Conservation (phyloP, 768 basidiomycete genomes). For the Hemileccinum impolitum region DNA sequence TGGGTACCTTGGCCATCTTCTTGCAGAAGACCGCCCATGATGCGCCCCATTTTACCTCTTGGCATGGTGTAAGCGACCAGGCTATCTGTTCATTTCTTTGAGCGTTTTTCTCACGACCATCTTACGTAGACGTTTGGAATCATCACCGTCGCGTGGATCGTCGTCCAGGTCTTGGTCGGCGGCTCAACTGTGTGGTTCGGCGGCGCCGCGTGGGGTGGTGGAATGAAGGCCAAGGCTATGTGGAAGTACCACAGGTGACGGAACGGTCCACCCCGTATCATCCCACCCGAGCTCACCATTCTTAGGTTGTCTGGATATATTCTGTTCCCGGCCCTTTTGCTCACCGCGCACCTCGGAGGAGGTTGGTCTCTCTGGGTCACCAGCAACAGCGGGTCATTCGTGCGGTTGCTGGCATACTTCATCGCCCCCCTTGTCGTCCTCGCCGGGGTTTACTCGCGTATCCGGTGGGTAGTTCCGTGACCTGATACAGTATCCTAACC, state of each 20-base stretch:
- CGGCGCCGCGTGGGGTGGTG: slow-evolving; percentile 70
- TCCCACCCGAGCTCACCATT: slow-evolving; percentile 1
- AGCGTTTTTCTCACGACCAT: neutral
- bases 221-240: slow-evolving; percentile 61
- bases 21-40: slow-evolving; percentile 54
- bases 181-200: slow-evolving; percentile 76
- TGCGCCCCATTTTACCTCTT: slow-evolving; percentile 60
- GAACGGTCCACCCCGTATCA: slow-evolving; percentile 1
- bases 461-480: slow-evolving; percentile 42
- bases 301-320: slow-evolving; percentile 70
- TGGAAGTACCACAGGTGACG: slow-evolving; percentile 82
- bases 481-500: neutral
- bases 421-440: slow-evolving; percentile 51
- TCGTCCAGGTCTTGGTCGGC: slow-evolving; percentile 59
- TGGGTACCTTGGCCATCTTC: slow-evolving; percentile 61
- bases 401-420: slow-evolving; percentile 50
- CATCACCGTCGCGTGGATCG: slow-evolving; percentile 57
- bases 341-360: slow-evolving; percentile 69
- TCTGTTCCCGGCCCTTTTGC: slow-evolving; percentile 55
- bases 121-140: slow-evolving; percentile 56
- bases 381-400: slow-evolving; percentile 32
- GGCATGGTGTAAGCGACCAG: slow-evolving; percentile 64
- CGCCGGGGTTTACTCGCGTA: slow-evolving; percentile 41
- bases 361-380: slow-evolving; percentile 61
- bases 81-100: neutral